Evolutionary conservation across 2,329 filamentous ascomycete genomes (phyloP).

Genomic region (Apiospora pterosperma): DNA sequence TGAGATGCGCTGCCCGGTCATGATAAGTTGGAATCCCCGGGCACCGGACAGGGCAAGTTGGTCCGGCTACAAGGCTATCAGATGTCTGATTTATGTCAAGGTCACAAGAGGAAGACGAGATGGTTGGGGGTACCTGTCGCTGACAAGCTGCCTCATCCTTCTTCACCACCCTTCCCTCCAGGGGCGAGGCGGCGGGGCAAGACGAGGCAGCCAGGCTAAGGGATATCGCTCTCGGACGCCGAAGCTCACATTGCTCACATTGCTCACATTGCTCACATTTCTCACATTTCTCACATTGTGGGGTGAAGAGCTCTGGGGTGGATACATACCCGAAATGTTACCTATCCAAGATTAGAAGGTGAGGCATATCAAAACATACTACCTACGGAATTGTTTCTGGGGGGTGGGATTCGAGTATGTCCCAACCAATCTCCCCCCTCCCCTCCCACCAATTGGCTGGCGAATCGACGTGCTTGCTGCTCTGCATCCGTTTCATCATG

Average conservation of each 20-base stretch:
- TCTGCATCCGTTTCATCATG: neutral
- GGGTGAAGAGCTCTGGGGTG: neutral
- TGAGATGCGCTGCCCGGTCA: neutral
- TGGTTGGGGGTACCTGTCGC: neutral
- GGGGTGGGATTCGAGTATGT: neutral
- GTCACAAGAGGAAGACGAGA: neutral
- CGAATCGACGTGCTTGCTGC: neutral
- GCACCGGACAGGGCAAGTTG: neutral
- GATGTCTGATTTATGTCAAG: neutral
- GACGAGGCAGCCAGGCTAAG: too few relatives aligned
- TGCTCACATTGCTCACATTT: neutral
- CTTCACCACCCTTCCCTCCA: neutral
- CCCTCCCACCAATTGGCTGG: neutral
- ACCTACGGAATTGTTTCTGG: neutral
- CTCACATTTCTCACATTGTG: neutral
- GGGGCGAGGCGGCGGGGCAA: neutral
- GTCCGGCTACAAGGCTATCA: neutral
- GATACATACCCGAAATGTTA: neutral
- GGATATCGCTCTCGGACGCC: neutral
- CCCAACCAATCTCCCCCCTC: neutral
- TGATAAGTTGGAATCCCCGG: neutral
- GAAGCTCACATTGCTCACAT: neutral
- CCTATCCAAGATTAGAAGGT: slow-evolving; percentile 1
- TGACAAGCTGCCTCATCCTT: neutral
- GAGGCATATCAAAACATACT: neutral